Percentiles rank a stretch among this genome's conserved stretches.
Evolutionary conservation across 306 rosid species (phyloP).

Genomic region (Cucurbita moschata): DNA sequence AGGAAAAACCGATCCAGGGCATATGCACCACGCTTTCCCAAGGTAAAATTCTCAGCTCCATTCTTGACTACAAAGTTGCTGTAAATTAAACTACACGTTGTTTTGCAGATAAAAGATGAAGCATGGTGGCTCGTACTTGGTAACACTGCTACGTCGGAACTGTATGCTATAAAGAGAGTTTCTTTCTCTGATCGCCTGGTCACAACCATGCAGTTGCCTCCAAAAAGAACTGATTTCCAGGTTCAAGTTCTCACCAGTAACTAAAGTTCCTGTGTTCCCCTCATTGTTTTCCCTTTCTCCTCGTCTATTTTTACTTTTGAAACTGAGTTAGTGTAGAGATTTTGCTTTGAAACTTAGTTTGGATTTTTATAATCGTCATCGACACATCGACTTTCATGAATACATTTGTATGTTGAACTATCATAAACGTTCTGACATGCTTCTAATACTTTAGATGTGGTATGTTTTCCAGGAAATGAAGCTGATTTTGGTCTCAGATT

Average conservation of each 20-base stretch:
- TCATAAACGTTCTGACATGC: not conserved
- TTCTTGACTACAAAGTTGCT: not conserved
- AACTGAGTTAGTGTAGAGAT: too few species aligned
- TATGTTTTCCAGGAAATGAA: conserved; percentile 45
- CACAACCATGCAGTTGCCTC: conserved; percentile 74
- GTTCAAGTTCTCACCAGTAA: conserved; percentile 20
- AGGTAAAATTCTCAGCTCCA: conserved; percentile 26
- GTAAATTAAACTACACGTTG: conserved; percentile 2
- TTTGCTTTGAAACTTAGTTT: not conserved
- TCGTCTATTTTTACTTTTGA: not conserved
- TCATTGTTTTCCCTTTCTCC: conserved; percentile 2
- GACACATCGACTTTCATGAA: not conserved
- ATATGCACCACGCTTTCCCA: conserved; percentile 76
- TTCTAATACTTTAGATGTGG: not conserved
- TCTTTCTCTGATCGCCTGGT: conserved; percentile 58
- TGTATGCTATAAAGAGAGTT: conserved; percentile 67
- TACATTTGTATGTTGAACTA: not conserved
- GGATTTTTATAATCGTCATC: not conserved
- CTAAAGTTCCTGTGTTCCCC: not conserved
- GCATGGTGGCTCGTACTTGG: conserved; percentile 98
- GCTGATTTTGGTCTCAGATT: conserved; percentile 71
- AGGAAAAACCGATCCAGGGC: conserved; percentile 55
- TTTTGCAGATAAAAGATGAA: conserved; percentile 69
- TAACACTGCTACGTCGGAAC: conserved; percentile 52
- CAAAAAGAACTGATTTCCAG: conserved; percentile 26